These are phyloP conservation scores for Phylloporus sp. DNA, from an alignment of 1,284 basidiomycete species.

Conservation along the genomic window DNA sequence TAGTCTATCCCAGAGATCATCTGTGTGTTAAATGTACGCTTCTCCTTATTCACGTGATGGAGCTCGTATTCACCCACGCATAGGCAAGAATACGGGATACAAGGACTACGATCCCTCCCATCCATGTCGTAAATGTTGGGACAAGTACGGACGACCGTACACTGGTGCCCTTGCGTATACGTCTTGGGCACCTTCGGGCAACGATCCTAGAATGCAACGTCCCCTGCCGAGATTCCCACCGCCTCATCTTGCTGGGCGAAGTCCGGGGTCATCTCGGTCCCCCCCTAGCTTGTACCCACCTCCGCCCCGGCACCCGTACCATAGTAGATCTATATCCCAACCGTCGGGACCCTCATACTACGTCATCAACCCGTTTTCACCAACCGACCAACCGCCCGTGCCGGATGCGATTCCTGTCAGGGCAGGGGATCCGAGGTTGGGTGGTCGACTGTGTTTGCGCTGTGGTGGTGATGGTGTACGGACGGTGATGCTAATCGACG, in stretches of 20 bases:
- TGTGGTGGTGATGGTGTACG: constrained; percentile 63
- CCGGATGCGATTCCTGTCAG: constrained; percentile 55
- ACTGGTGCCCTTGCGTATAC: constrained; percentile 61
- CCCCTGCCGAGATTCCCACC: constrained; percentile 31
- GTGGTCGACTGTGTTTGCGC: constrained; percentile 65
- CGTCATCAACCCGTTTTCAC: constrained; percentile 22
- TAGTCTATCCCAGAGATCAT: constrained; percentile 69
- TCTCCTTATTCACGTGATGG: background rate
- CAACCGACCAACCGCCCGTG: constrained; percentile 39
- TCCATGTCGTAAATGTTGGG: constrained; percentile 75
- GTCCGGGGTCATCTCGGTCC: background rate
- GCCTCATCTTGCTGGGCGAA: constrained; percentile 20
- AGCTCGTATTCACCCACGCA: background rate
- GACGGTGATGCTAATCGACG: constrained; percentile 59
- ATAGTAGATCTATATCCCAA: constrained; percentile 25
- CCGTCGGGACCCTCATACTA: constrained; percentile 25
- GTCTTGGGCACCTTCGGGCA: constrained; percentile 41
- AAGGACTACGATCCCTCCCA: constrained; percentile 66
- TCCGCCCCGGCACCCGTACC: constrained; percentile 17
- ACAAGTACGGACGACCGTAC: constrained; percentile 62
- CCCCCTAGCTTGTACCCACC: constrained; percentile 33
- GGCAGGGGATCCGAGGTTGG: constrained; percentile 73
- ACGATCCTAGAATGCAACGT: constrained; percentile 33
- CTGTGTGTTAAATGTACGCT: constrained; percentile 66
- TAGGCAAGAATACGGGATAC: constrained; percentile 75